Percentiles rank a stretch among this genome's conserved stretches.
phyloP scores from a whole-genome alignment of 2,329 filamentous ascomycete genomes.

The Ciborinia camelliae region DNA sequence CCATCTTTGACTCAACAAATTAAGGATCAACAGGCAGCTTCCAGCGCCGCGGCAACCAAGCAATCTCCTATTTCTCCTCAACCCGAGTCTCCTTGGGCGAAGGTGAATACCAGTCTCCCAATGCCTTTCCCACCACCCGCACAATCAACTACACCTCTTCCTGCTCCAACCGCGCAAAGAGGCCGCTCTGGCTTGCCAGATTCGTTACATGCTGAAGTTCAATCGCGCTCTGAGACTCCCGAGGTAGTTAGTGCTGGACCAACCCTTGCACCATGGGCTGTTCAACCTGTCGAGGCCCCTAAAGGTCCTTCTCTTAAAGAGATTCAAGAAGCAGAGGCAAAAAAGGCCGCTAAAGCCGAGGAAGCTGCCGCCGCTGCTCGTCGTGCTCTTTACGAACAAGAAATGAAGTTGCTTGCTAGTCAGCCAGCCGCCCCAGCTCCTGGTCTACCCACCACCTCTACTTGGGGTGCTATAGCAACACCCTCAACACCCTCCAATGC shows the following conservation, averaged over 20 bases:
- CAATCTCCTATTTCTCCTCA: conserved; percentile 49
- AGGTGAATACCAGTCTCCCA: conserved; percentile 65
- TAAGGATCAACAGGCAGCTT: conserved; percentile 57
- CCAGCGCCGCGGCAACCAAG: conserved; percentile 45
- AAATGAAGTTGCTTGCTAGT: conserved; percentile 54
- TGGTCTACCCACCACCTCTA: conserved; percentile 82
- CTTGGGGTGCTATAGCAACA: conserved; percentile 57
- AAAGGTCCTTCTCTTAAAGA: conserved; percentile 92
- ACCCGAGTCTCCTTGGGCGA: conserved; percentile 53
- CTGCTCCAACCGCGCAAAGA: conserved; percentile 84
- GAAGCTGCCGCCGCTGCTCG: conserved; percentile 75
- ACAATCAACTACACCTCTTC: conserved; percentile 75
- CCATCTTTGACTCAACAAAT: conserved; percentile 81
- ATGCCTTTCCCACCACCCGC: conserved; percentile 67
- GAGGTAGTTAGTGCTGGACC: conserved; percentile 50
- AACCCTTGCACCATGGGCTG: conserved; percentile 91
- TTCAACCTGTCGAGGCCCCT: conserved; percentile 69
- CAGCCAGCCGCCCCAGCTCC: conserved; percentile 63
- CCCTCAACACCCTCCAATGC: conserved; percentile 32
- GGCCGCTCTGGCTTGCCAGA: conserved; percentile 82
- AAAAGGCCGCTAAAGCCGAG: conserved; percentile 85
- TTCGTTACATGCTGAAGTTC: conserved; percentile 56
- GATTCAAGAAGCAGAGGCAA: conserved; percentile 93
- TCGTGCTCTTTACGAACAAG: conserved; percentile 75
- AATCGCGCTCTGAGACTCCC: conserved; percentile 77